Evolutionary conservation across 1,284 basidiomycete genomes (phyloP).

Genomic region (Pascua guehoae): DNA sequence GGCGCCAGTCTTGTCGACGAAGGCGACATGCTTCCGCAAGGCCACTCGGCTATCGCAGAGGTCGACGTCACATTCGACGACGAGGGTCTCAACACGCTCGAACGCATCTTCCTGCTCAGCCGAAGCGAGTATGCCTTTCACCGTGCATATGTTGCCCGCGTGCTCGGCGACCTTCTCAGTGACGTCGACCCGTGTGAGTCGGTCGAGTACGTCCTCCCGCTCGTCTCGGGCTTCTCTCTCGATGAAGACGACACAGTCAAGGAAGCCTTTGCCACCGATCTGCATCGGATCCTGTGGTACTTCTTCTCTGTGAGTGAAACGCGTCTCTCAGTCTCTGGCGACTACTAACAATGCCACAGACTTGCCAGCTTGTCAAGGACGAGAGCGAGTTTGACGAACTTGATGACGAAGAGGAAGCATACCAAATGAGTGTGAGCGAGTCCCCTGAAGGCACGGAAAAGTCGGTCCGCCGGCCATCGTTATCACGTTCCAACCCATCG

Average conservation of each 20-base stretch:
- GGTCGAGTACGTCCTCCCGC: conserved; percentile 87
- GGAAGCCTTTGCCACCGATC: conserved; percentile 78
- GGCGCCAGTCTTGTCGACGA: conserved; percentile 31
- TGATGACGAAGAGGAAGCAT: background rate
- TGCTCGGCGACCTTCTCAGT: conserved; percentile 68
- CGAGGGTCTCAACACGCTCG: conserved; percentile 75
- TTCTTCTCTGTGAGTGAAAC: conserved; percentile 67
- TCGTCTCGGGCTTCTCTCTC: conserved; percentile 79
- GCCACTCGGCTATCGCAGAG: conserved; percentile 15
- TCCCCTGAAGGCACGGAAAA: background rate
- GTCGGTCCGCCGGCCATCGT: too few relatives aligned
- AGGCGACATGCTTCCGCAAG: conserved; percentile 38
- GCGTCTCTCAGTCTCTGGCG: conserved; percentile 19
- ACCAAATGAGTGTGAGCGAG: background rate
- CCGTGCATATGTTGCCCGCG: conserved; percentile 75
- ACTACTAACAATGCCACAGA: conserved; percentile 6
- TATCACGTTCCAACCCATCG: too few relatives aligned
- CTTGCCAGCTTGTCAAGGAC: conserved; percentile 21
- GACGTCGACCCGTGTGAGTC: conserved; percentile 82
- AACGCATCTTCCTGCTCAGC: conserved; percentile 91
- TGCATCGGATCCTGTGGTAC: conserved; percentile 88
- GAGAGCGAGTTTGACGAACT: background rate
- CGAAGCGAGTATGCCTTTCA: conserved; percentile 81
- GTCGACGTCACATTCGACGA: conserved; percentile 51
- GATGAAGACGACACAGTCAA: conserved; percentile 90